These are phyloP conservation scores for Paraglomus occultum DNA, from an alignment of 192 early-diverging fungal species.

Conservation along the genomic window DNA sequence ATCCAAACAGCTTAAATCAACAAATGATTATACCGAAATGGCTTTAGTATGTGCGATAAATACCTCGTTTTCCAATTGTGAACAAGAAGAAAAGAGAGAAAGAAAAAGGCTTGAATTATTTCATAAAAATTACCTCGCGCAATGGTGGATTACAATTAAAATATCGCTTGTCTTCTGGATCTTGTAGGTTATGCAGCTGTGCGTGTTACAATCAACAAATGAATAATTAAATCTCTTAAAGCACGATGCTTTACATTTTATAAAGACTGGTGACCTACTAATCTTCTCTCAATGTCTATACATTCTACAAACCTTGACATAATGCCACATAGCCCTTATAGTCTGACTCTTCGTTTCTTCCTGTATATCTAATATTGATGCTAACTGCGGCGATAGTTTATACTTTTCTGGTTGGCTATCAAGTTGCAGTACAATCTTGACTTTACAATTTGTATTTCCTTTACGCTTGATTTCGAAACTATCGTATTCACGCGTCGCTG, in stretches of 20 bases:
- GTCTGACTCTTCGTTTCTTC: conserved; percentile 70
- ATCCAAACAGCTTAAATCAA: conserved; percentile 59
- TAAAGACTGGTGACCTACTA: too few species aligned
- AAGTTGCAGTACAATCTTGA: conserved; percentile 75
- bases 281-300: too few species aligned
- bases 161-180: conserved; percentile 80
- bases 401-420: conserved; percentile 79
- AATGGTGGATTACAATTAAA: conserved; percentile 83
- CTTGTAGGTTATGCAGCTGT: conserved; percentile 84
- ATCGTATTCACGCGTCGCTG: conserved; percentile 58
- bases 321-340: conserved; percentile 92
- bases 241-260: neutral
- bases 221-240: neutral
- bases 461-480: conserved; percentile 93
- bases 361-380: conserved; percentile 74
- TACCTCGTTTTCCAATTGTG: neutral
- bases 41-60: too few species aligned
- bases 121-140: conserved; percentile 47
- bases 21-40: neutral
- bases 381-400: conserved; percentile 73
- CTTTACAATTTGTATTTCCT: conserved; percentile 81
- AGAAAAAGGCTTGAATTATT: neutral
- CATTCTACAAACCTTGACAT: conserved; percentile 71
- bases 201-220: neutral
- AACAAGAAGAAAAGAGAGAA: conserved; percentile 5